These are phyloP conservation scores for Bacidia rubella DNA, from an alignment of 495 filamentous ascomycete genomes.

Conservation along the genomic window DNA sequence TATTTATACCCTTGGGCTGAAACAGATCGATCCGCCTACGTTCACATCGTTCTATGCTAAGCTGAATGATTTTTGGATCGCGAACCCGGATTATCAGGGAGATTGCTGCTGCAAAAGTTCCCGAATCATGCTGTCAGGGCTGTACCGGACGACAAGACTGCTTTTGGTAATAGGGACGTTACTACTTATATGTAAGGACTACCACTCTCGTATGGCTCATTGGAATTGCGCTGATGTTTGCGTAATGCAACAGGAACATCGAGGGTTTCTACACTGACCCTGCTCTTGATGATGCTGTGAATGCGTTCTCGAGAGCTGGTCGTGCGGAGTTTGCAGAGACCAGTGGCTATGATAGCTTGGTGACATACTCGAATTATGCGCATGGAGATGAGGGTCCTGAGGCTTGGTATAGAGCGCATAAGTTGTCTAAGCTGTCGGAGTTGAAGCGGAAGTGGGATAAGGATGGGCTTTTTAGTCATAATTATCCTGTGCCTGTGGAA, in stretches of 20 bases:
- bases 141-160: too few relatives aligned
- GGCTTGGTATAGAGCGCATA: constrained; percentile 17
- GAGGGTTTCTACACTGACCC: constrained; percentile 6
- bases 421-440: too few relatives aligned
- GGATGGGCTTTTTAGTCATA: too few relatives aligned
- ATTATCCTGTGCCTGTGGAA: too few relatives aligned
- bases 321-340: constrained; percentile 15
- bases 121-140: too few relatives aligned
- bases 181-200: constrained; percentile 15
- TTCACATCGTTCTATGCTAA: background rate
- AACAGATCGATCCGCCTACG: constrained; percentile 9
- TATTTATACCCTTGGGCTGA: constrained; percentile 7
- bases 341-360: constrained; percentile 18
- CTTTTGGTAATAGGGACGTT: constrained; percentile 9
- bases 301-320: constrained; percentile 6
- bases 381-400: constrained; percentile 27
- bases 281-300: background rate
- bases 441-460: too few relatives aligned
- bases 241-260: constrained; percentile 7
- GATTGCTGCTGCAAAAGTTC: too few relatives aligned
- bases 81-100: constrained; percentile 11
- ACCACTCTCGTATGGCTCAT: background rate
- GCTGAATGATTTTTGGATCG: constrained; percentile 16
- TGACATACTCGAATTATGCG: constrained; percentile 27
- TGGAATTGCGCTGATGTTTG: background rate